These are phyloP conservation scores for Kandelia obovata DNA, from an alignment of 345 rosid genomes.

Conservation along the genomic window DNA sequence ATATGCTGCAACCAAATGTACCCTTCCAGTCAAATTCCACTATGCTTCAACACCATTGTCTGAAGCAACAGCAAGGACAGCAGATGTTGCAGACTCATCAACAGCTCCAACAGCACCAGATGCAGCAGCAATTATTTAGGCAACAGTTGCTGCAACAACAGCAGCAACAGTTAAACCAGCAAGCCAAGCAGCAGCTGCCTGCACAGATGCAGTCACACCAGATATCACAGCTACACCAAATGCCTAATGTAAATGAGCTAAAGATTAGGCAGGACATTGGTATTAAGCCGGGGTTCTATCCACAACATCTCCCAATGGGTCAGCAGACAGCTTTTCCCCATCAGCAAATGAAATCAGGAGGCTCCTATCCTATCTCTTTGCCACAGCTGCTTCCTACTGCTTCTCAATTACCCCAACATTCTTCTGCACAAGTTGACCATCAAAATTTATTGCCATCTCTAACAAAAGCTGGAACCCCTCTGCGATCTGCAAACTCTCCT, in stretches of 20 bases:
- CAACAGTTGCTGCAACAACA: slow-evolving; percentile 32
- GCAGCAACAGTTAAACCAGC: slow-evolving; percentile 41
- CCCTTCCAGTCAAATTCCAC: slow-evolving; percentile 60
- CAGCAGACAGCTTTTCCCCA: slow-evolving; percentile 63
- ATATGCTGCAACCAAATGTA: slow-evolving; percentile 53
- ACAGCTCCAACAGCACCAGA: slow-evolving; percentile 60
- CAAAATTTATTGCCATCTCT: slow-evolving; percentile 52
- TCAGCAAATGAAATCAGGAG: slow-evolving; percentile 68
- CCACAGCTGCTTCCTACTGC: slow-evolving; percentile 72
- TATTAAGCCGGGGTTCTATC: slow-evolving; percentile 63
- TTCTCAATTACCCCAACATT: slow-evolving; percentile 70
- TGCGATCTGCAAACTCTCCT: slow-evolving; percentile 82
- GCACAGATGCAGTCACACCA: slow-evolving; percentile 60
- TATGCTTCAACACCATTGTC: slow-evolving; percentile 79
- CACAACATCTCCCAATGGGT: slow-evolving; percentile 54
- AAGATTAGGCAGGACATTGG: slow-evolving; percentile 69
- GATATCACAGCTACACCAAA: slow-evolving; percentile 61
- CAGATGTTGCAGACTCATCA: slow-evolving; percentile 58
- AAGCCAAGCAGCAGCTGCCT: slow-evolving; percentile 70
- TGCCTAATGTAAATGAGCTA: slow-evolving; percentile 69
- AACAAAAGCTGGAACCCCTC: slow-evolving; percentile 65
- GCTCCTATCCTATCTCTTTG: slow-evolving; percentile 63
- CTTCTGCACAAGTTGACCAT: slow-evolving; percentile 93
- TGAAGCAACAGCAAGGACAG: slow-evolving; percentile 54
- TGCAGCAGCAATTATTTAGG: slow-evolving; percentile 33